Evolutionary conservation across 2,329 filamentous ascomycete species (phyloP).

Genomic region (Pseudocercospora crystallina): DNA sequence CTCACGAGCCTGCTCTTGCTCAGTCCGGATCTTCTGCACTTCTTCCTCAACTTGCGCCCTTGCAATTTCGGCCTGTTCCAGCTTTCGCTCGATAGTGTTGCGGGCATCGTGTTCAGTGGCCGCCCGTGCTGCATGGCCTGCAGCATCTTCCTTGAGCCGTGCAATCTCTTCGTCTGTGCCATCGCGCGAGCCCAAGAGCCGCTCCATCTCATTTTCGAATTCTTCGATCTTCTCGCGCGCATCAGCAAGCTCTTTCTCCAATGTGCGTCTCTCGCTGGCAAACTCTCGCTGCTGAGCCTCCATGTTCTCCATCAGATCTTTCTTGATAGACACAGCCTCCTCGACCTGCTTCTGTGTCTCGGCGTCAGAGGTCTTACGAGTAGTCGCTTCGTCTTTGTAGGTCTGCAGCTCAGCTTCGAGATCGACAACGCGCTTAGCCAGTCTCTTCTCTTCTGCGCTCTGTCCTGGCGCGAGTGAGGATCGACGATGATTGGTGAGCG

Average conservation of each 20-base stretch:
- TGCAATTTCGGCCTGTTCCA: constrained; percentile 35
- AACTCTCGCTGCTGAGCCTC: constrained; percentile 90
- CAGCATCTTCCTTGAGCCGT: constrained; percentile 51
- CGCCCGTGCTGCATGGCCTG: constrained; percentile 65
- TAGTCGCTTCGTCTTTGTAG: constrained; percentile 71
- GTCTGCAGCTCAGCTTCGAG: constrained; percentile 76
- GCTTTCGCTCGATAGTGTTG: constrained; percentile 56
- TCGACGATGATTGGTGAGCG: constrained; percentile 44
- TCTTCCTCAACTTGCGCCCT: constrained; percentile 34
- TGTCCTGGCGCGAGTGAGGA: constrained; percentile 63
- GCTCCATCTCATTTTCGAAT: constrained; percentile 86
- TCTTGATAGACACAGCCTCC: constrained; percentile 88
- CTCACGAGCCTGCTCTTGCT: constrained; percentile 57
- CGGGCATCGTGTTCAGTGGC: constrained; percentile 62
- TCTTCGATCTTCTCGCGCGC: constrained; percentile 80
- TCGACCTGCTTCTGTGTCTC: constrained; percentile 70
- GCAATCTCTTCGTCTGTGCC: constrained; percentile 75
- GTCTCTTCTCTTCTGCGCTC: constrained; percentile 60
- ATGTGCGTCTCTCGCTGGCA: constrained; percentile 74
- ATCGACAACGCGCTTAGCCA: constrained; percentile 61
- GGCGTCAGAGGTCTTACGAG: constrained; percentile 53
- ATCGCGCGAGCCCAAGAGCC: constrained; percentile 77
- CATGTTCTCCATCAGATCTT: constrained; percentile 91
- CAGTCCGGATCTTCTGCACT: constrained; percentile 55
- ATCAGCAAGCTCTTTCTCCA: constrained; percentile 76